Base-by-base conservation (phyloP, 2,329 filamentous ascomycete genomes). In the Neoscytalidium dimidiatum region DNA sequence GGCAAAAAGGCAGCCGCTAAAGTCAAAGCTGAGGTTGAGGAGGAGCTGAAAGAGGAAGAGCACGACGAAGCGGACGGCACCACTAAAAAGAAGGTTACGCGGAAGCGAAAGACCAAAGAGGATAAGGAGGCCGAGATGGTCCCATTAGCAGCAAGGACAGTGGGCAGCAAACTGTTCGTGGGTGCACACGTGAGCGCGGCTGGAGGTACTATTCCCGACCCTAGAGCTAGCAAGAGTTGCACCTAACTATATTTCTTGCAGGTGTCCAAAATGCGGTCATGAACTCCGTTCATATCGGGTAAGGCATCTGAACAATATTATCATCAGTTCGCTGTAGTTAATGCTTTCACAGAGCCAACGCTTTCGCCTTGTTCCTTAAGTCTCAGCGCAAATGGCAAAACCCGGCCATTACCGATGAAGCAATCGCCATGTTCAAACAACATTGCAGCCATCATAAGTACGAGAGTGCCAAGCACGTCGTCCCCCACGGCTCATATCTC, bases 381-480 rank as follows among this genome's bases (percentile, higher is more conserved):
- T 96, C 92, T 0, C 95, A 99, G 77, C 89, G 94, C 64, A 98
- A 97, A 81, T 99, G 95, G 95, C 84, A 86, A 29, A 96, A 90
- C 72, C 92, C 94, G 8, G 86, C 91, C 0, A 83, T 99, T 4
- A 84, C 90, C 28, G 78, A 87, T 43, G 88, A 90, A 28, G 86
- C 90, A 62, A 84, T 86, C 57, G 83, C 87, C 46, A 84, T 87
- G 43, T 99, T 98, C 79, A 85, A 85, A 64, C 83, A 84, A 48
- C 81, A 87, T 33, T 92, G 92, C 73, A 82, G 86, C 58, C 80
- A 88, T 57, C 88, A 94, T 75, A 80, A 81, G 57, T 97, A 94
- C 77, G 88, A 92, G 72, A 85, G 88, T 6, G 83, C 83, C 64
- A 86, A 87, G 74, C 89, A 92, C 78, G 86, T 93, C 72, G 87